Base-by-base conservation (phyloP, 2,329 filamentous ascomycete species). In the Daldinia sp. region DNA sequence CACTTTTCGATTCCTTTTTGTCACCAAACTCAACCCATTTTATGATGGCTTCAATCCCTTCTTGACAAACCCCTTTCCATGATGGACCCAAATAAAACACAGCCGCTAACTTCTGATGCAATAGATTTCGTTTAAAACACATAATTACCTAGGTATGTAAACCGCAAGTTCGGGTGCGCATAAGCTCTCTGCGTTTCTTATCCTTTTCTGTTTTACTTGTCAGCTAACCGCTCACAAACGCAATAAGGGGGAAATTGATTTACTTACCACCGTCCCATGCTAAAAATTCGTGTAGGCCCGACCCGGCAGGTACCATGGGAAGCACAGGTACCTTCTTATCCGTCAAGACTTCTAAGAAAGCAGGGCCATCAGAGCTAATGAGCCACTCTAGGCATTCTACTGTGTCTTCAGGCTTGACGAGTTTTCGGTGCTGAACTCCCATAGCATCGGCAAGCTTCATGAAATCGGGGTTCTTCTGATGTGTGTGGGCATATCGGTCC, bases 381-480 rank as follows among this genome's bases (percentile, higher is more conserved):
- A 98, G 85, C 93, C 95, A 97, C 79, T 90, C 87, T 67, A 99
- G 83, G 72, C 87, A 88, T 47, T 90, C 90, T 59, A 89, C 85
- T 4, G 96, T 85, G 62, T 97, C 93, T 3, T 88, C 88, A 0
- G 93, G 89, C 77, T 92, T 91, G 56, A 84, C 80, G 63, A 90
- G 87, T 64, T 90, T 85, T 57, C 90, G 83, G 60, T 89, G 87
- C 77, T 93, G 89, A 11, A 98, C 85, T 65, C 90, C 88, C 94
- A 98, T 98, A 19, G 94, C 90, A 68, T 97, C 92, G 30, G 92
- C 88, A 47, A 98, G 83, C 82, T 95, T 97, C 79, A 94, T 91
- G 76, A 98, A 98, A 77, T 97, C 89, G n/a, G 94, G 93, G 79
- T 98, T 98, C 75, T 87, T 85, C 81, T 97, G 94, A 78, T 98